These are phyloP conservation scores for Haplosporangium gracile DNA, from an alignment of 192 early-diverging fungal genomes.

Conservation along the genomic window DNA sequence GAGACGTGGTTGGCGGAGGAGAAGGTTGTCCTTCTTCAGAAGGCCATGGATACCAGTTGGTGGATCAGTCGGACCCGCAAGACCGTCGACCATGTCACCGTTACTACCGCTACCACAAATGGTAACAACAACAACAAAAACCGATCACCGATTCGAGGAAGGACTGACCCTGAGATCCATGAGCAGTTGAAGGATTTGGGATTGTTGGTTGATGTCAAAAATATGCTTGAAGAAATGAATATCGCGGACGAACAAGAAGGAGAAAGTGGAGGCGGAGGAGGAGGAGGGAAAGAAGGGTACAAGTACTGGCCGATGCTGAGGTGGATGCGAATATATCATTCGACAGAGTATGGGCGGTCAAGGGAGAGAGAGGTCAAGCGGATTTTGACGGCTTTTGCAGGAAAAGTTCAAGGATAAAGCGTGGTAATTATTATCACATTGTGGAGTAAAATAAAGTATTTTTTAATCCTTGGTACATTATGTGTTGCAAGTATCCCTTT, in stretches of 20 bases:
- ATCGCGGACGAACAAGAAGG: neutral
- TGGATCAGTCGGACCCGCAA: neutral
- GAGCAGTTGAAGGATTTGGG: neutral
- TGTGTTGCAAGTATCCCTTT: no score
- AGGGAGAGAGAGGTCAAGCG: neutral
- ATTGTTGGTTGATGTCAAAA: neutral
- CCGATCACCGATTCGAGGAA: neutral
- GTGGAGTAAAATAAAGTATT: no score
- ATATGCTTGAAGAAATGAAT: neutral
- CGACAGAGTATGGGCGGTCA: neutral
- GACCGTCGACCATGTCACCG: neutral
- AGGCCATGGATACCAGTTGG: neutral
- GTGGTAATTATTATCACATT: no score
- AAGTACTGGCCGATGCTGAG: neutral
- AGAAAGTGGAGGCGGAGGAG: neutral
- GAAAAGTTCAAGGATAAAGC: no score
- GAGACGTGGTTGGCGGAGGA: neutral
- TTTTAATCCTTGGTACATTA: no score
- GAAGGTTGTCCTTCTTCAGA: neutral
- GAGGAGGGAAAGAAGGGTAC: neutral
- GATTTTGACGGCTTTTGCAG: neutral
- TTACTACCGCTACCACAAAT: neutral
- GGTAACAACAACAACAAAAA: neutral
- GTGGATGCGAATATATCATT: neutral
- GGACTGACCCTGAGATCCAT: neutral